Conservation (phyloP, 495 filamentous ascomycete species). For the Aspergillus taichungensis region DNA sequence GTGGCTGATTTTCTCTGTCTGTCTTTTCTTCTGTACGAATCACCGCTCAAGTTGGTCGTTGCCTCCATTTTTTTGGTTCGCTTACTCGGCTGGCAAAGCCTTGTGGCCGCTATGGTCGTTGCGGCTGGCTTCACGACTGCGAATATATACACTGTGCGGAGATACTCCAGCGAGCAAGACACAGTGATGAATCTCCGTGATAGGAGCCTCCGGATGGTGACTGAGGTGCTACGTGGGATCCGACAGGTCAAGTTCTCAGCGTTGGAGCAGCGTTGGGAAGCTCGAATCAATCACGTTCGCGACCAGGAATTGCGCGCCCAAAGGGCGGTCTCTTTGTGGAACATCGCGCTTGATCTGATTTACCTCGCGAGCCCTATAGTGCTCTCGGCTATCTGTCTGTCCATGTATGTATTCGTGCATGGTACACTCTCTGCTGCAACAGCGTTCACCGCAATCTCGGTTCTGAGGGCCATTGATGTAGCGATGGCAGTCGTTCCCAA, state of each 20-base stretch:
- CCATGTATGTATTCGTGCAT: conserved; percentile 49
- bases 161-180: conserved; percentile 52
- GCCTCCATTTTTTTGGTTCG: conserved; percentile 49
- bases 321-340: conserved; percentile 51
- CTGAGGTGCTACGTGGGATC: conserved; percentile 63
- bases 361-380: conserved; percentile 56
- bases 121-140: conserved; percentile 51
- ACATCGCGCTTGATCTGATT: conserved; percentile 39
- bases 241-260: conserved; percentile 73
- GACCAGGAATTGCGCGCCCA: conserved; percentile 49
- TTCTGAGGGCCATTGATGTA: conserved; percentile 58
- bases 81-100: conserved; percentile 55
- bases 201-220: conserved; percentile 57
- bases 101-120: conserved; percentile 51
- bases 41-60: conserved; percentile 47
- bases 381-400: conserved; percentile 53
- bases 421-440: conserved; percentile 52
- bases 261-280: conserved; percentile 58
- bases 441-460: conserved; percentile 59
- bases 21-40: conserved; percentile 42
- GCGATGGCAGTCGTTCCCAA: conserved; percentile 56
- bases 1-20: conserved; percentile 52
- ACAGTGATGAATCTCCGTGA: conserved; percentile 62
- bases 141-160: conserved; percentile 54
- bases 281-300: conserved; percentile 49